A percentile compares a stretch with the other conserved stretches of the same genome.
phyloP scores from a whole-genome alignment of 2,329 filamentous ascomycete species.

The Cladophialophora chaetospira region DNA sequence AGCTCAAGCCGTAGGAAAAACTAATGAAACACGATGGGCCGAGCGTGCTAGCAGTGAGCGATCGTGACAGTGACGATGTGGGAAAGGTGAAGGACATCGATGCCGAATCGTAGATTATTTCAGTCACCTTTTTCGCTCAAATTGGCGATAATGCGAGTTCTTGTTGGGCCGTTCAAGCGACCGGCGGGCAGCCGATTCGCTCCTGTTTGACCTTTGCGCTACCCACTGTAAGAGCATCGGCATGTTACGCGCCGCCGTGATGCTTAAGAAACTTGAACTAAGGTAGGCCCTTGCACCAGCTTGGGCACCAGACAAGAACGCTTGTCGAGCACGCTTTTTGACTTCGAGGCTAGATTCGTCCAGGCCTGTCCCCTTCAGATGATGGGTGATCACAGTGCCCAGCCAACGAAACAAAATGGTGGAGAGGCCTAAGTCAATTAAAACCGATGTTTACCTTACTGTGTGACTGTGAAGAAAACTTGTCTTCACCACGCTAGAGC shows the following conservation, averaged over 20 bases:
- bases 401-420: too few species aligned
- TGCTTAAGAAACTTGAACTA: not conserved
- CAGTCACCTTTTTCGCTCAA: conserved; percentile 7
- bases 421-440: too few species aligned
- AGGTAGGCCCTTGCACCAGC: not conserved
- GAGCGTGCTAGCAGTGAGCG: not conserved
- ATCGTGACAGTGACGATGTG: too few species aligned
- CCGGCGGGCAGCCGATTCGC: conserved; percentile 8
- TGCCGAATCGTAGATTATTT: not conserved
- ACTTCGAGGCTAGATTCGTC: not conserved
- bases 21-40: too few species aligned
- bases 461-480: conserved; percentile 4
- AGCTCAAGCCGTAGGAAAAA: not conserved
- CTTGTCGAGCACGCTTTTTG: conserved; percentile 1
- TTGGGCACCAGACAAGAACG: not conserved
- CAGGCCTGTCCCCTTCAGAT: not conserved
- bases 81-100: too few species aligned
- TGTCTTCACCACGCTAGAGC: conserved; percentile 2
- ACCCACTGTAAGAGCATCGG: too few species aligned
- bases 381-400: not conserved
- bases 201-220: too few species aligned
- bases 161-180: not conserved
- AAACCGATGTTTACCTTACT: too few species aligned
- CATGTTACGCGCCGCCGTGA: too few species aligned
- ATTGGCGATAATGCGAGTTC: conserved; percentile 10